These are phyloP conservation scores for Croton laevigatus DNA, from an alignment of 441 rosid genomes.

Conservation along the genomic window DNA sequence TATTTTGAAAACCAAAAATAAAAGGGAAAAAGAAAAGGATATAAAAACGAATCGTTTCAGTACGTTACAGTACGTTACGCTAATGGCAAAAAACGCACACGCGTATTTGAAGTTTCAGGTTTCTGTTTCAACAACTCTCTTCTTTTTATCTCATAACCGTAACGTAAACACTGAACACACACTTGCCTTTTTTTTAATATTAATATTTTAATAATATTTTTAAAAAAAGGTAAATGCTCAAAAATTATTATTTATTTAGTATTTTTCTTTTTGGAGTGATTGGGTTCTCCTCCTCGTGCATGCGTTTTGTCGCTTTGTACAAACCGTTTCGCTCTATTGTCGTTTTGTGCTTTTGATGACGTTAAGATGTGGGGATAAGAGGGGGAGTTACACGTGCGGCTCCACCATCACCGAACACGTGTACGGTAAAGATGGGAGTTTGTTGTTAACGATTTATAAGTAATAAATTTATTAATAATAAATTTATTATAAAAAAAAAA, in stretches of 20 bases:
- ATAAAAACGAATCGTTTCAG: constrained; percentile 6
- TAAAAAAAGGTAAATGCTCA: no score
- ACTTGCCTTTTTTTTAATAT: not conserved
- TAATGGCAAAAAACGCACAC: constrained; percentile 15
- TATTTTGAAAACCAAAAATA: not conserved
- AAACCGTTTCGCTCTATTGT: constrained; percentile 31
- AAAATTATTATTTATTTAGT: no score
- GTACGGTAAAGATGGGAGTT: constrained; percentile 10
- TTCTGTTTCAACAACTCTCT: constrained; percentile 16
- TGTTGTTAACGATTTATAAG: constrained; percentile 8
- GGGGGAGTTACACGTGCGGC: constrained; percentile 34
- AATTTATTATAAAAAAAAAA: not conserved
- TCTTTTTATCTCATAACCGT: not conserved
- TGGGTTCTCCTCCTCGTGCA: constrained; percentile 22
- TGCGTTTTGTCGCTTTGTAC: constrained; percentile 27
- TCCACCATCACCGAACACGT: constrained; percentile 23
- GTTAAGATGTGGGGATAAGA: not conserved
- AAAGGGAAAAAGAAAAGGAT: not conserved
- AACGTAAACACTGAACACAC: not conserved
- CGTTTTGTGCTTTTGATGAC: constrained; percentile 23
- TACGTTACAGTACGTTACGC: constrained; percentile 22
- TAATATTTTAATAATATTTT: not conserved
- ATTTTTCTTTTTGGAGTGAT: not conserved
- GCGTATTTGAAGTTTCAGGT: constrained; percentile 24
- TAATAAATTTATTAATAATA: not conserved